Evolutionary conservation across 108 stramenopile species (phyloP).

Genomic region (Skeletonema menzelii): DNA sequence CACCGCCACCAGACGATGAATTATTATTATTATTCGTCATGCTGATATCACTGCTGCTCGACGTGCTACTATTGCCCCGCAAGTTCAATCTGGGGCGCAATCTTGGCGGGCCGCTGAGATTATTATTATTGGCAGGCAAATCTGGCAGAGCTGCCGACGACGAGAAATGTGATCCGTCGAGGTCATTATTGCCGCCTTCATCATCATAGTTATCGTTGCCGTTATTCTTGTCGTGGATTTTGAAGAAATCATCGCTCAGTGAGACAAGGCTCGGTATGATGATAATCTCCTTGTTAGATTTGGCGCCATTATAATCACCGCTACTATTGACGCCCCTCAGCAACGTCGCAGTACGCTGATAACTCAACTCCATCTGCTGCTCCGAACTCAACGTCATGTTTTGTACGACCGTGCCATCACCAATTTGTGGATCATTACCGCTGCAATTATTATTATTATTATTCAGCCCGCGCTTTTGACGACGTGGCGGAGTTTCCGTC

Average conservation of each 20-base stretch:
- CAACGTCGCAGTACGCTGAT: background rate
- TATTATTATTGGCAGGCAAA: too few species aligned
- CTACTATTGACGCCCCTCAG: background rate
- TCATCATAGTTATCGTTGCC: background rate
- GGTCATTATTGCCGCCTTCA: background rate
- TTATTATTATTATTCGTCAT: too few species aligned
- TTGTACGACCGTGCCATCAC: background rate
- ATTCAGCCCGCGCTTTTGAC: background rate
- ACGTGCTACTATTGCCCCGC: too few species aligned
- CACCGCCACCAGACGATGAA: background rate
- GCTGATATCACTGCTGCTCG: too few species aligned
- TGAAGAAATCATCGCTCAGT: constrained; percentile 16
- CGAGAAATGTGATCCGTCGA: too few species aligned
- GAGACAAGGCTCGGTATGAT: constrained; percentile 28
- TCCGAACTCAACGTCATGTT: background rate
- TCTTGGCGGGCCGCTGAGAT: too few species aligned
- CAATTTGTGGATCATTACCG: background rate
- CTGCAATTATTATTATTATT: background rate
- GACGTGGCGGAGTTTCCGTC: background rate
- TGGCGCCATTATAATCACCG: background rate
- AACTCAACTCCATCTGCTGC: constrained; percentile 8
- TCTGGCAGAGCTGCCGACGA: too few species aligned
- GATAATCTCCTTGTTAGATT: background rate
- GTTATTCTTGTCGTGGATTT: background rate
- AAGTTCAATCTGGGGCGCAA: too few species aligned